Conservation (phyloP, 192 early-diverging fungal species). For the Backusella liffmaniae region DNA sequence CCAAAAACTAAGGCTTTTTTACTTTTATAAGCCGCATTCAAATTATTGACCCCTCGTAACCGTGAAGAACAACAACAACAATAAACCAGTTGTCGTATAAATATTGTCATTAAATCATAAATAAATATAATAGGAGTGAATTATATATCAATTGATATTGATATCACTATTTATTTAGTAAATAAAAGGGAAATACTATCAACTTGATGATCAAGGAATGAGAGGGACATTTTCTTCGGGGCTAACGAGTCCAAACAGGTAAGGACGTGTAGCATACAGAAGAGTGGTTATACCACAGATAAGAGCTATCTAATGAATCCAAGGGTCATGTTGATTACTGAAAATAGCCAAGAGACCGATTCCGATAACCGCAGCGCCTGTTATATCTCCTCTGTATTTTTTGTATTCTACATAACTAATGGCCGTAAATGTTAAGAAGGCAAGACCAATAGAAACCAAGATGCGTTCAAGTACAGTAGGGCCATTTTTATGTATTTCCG, state of each 20-base stretch:
- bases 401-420: slow-evolving; percentile 63
- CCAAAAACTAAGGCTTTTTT: not conserved
- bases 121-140: not conserved
- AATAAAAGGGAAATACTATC: too few relatives aligned
- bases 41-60: slow-evolving; percentile 1
- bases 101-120: not conserved
- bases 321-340: slow-evolving; percentile 42
- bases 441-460: slow-evolving; percentile 47
- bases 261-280: slow-evolving; percentile 44
- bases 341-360: slow-evolving; percentile 52
- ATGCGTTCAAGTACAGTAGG: slow-evolving; percentile 46
- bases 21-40: slow-evolving; percentile 2
- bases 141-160: too few relatives aligned
- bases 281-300: slow-evolving; percentile 39
- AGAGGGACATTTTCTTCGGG: slow-evolving; percentile 46
- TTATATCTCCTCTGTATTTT: slow-evolving; percentile 55
- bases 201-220: slow-evolving; percentile 37
- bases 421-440: slow-evolving; percentile 54
- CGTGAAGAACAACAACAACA: not conserved
- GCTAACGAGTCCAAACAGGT: slow-evolving; percentile 29
- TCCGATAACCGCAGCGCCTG: slow-evolving; percentile 61
- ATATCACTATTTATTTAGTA: too few relatives aligned
- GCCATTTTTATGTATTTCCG: slow-evolving; percentile 26
- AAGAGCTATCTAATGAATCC: slow-evolving; percentile 50
- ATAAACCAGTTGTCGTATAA: not conserved